Base-by-base conservation (phyloP, 441 rosid genomes). In the Brassica balearica region DNA sequence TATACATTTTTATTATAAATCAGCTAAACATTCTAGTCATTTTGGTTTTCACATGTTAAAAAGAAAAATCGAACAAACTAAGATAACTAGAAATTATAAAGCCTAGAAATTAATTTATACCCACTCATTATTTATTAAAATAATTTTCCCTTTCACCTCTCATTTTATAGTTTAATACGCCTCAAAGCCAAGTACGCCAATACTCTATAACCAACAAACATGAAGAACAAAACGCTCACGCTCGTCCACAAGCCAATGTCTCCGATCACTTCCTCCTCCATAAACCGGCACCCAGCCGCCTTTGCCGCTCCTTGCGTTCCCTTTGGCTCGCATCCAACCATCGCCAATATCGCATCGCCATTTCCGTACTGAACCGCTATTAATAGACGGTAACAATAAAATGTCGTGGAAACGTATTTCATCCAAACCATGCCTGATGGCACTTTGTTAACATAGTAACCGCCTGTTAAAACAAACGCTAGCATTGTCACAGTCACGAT, bases 381-480 rank as follows among this genome's bases (percentile, higher is more conserved):
- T 3, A 94, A 79, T 43, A 94, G 86, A 69, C 82, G 87, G 58
- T 94, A 94, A 75, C 84, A 80, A 86, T 94, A 92, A 80, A 76
- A 94, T 3, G 97, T 94, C 0, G 92, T 85, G 5, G 97, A 92
- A 25, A 87, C 32, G 76, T 94, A 92, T 84, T 90, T 94, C 71
- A 90, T 74, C 98, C 98, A 92, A 5, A 80, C 84, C 87, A 94
- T 72, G 17, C 90, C 86, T 0, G 88, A 62, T 0, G 98, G 98
- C 4, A 92, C 85, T 56, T 91, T 91, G 74, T 88, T 97, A 32
- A 94, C 96, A 27, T 94, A 94, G 77, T 71, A 94, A n/a, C 97
- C 98, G n/a, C 97, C 97, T 0, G 97, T 90, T 51, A 94, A 80
- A 0, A 94, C 93, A 65, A 94, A 92, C 15, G 94, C 97, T 34